Base-by-base conservation (phyloP, 371 early-diverging fungal species). In the Circinella minor region DNA sequence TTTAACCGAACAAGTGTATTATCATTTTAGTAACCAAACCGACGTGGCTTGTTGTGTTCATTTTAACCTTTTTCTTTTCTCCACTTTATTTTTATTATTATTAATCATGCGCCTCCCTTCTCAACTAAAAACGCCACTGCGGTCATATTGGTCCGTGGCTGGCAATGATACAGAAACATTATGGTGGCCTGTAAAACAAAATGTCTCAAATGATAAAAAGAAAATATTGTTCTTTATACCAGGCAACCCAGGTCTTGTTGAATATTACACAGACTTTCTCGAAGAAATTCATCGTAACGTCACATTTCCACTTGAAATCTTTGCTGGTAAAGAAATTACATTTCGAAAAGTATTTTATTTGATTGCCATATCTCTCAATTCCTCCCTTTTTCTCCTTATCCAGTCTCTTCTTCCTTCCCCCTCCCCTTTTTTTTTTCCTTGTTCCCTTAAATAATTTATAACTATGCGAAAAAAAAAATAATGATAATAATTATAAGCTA, bases 161-260 rank as follows among this genome's bases (percentile, higher is more conserved):
- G 82, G 79, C n/a, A 77, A 84, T 27, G 77, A 76, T 10, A 83
- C 87, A 0, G 82, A 86, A 15, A 83, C 88, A 1, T 68, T 85
- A 27, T 81, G 85, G 77, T 88, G 88, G 88, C 87, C 88, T 9
- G 79, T 81, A 34, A 67, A 70, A 64, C 10, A 48, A 13, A 6
- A 62, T 36, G 37, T 9, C 6, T 11, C 43, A 43, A 9, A 6
- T 43, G 11, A 43, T 9, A 75, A 57, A 43, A 80, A 80, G 61
- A 87, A 82, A 4, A 79, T 89, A 14, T 70, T 89, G 2, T 72
- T 89, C 48, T 85, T 89, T 72, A 78, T 89, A 65, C 86, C 86
- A 46, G 93, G 92, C 5, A 92, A 92, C 78, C 92, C 92, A 5
- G 94, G 94, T 13, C 63, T 92, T 43, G 83, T 90, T 46, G 88